Base-by-base conservation (phyloP, 1,284 basidiomycete species). In the Psilocybe mexicana region DNA sequence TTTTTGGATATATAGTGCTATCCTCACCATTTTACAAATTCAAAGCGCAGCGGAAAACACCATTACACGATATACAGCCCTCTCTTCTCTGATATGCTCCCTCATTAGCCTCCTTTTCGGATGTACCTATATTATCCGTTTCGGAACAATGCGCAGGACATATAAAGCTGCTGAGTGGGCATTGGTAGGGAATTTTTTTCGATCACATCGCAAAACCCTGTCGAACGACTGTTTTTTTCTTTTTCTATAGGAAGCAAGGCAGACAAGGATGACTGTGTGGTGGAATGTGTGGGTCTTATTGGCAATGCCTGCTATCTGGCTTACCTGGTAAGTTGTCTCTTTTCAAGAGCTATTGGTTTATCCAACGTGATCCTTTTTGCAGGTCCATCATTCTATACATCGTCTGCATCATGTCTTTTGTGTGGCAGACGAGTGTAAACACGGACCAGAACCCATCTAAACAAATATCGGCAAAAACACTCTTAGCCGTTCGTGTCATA, bases 281-380 rank as follows among this genome's bases (percentile, higher is more conserved):
- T 88, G 86, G 86, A 88, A 88, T 64, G 81, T 88, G 10, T 88
- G 86, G 87, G 83, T 88, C 0, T 65, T 88, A 14, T 74, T 88
- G 28, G 80, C 85, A 0, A 80, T 85, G 70, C 86, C 86, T 1
- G 80, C 75, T 0, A 68, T 85, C 42, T 87, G 84, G 82, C 78
- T 87, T 45, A 76, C 82, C 11, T 87, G 84, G 84, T 79, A 59
- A 12, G 71, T 25, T 1, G 6, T 33, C 1, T 28, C 35, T 10
- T 49, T 18, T 35, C 18, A 18, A 18, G 18, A 18, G 18, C 18
- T 18, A 18, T 18, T 18, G 18, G 18, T 18, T 18, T 18, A 12
- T 43, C 5, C 12, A 43, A 36, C 46, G 4, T 23, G 18, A 10
- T 38, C 36, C 42, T 6, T 25, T 18, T 18, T 18, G 18, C 43